These are phyloP conservation scores for Talaromyces sp. DNA, from an alignment of 2,329 filamentous ascomycete species.

Conservation along the genomic window DNA sequence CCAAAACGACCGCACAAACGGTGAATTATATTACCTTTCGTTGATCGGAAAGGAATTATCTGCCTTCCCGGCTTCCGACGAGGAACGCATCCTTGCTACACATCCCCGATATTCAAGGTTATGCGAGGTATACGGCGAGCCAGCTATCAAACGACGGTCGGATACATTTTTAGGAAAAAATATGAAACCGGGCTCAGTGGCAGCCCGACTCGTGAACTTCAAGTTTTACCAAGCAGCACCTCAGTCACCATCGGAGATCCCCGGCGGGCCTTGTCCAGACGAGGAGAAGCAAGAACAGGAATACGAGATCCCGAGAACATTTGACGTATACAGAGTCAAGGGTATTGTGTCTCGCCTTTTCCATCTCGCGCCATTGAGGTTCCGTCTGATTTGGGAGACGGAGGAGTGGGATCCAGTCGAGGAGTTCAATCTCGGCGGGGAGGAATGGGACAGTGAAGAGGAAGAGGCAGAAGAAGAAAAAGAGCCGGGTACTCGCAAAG, in stretches of 20 bases:
- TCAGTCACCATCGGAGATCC: constrained; percentile 6
- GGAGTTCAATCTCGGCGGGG: constrained; percentile 55
- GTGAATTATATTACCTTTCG: constrained; percentile 88
- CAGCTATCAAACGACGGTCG: constrained; percentile 52
- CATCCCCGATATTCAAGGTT: constrained; percentile 71
- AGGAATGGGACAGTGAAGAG: constrained; percentile 33
- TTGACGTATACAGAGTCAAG: constrained; percentile 76
- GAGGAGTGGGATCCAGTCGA: constrained; percentile 80
- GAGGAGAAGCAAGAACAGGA: constrained; percentile 14
- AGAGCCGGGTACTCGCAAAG: background rate
- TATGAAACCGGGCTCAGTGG: constrained; percentile 72
- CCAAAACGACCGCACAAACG: constrained; percentile 70
- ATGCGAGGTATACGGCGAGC: constrained; percentile 70
- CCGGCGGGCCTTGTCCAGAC: background rate
- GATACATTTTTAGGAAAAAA: constrained; percentile 25
- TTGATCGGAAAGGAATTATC: constrained; percentile 72
- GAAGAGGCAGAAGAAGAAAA: constrained; percentile 30
- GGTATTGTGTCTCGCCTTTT: constrained; percentile 71
- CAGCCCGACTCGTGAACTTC: constrained; percentile 64
- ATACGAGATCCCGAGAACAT: constrained; percentile 64
- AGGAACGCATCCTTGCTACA: constrained; percentile 47
- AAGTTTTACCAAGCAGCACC: constrained; percentile 48
- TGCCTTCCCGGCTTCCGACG: constrained; percentile 35
- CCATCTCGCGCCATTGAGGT: constrained; percentile 53
- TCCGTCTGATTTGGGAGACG: constrained; percentile 78